Evolutionary conservation across 345 rosid species (phyloP).

Genomic region (Conringia planisiliqua): DNA sequence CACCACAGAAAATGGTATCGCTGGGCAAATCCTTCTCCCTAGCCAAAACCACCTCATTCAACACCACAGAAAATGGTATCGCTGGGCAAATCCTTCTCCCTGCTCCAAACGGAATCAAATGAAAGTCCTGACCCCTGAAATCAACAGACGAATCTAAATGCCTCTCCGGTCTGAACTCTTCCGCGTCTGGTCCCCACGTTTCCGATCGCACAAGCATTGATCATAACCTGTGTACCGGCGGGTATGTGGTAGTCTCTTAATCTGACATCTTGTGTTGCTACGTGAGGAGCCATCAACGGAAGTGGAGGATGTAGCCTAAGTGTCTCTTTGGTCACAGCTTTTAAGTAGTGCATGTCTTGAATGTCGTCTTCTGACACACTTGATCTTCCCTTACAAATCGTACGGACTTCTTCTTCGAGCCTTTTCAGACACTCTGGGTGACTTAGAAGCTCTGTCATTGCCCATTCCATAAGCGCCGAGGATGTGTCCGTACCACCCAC

Average conservation of each 20-base stretch:
- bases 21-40: slow-evolving; percentile 36
- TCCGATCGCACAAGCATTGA: slow-evolving; percentile 39
- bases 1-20: slow-evolving; percentile 8
- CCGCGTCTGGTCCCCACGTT: slow-evolving; percentile 30
- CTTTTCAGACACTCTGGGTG: slow-evolving; percentile 27
- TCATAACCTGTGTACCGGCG: slow-evolving; percentile 21
- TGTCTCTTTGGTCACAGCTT: slow-evolving; percentile 40
- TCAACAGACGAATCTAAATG: slow-evolving; percentile 17
- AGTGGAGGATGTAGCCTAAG: slow-evolving; percentile 42
- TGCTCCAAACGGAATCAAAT: slow-evolving; percentile 31
- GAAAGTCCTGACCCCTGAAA: slow-evolving; percentile 27
- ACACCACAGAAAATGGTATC: slow-evolving; percentile 9
- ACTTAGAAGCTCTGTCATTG: slow-evolving; percentile 40
- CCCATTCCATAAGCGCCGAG: slow-evolving; percentile 36
- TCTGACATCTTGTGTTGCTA: slow-evolving; percentile 24
- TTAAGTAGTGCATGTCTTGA: slow-evolving; percentile 25
- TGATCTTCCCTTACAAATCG: not conserved
- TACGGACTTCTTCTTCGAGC: slow-evolving; percentile 31
- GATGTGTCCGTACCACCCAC: slow-evolving; percentile 39
- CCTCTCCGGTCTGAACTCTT: slow-evolving; percentile 31
- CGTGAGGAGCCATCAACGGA: slow-evolving; percentile 33
- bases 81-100: slow-evolving; percentile 36
- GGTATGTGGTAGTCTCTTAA: slow-evolving; percentile 32
- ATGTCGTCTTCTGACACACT: slow-evolving; percentile 28
- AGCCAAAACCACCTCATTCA: slow-evolving; percentile 23